Evolutionary conservation across 441 rosid genomes (phyloP).

Genomic region (Adansonia madagascariensis): DNA sequence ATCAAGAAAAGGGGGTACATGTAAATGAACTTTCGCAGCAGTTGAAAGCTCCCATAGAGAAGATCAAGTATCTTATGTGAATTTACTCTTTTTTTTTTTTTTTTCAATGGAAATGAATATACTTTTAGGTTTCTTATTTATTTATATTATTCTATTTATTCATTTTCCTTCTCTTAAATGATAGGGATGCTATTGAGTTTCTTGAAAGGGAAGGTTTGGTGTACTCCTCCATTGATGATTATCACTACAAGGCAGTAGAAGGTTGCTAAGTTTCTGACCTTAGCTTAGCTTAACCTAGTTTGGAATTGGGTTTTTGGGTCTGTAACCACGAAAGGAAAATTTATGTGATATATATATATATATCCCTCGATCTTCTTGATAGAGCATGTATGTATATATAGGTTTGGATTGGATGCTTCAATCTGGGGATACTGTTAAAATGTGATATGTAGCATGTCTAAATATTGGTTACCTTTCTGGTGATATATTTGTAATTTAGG

Average conservation of each 20-base stretch:
- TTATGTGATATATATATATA: background rate
- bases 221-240: slow-evolving; percentile 89
- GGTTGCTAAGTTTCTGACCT: slow-evolving; percentile 31
- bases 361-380: background rate
- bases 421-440: background rate
- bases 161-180: slow-evolving; percentile 12
- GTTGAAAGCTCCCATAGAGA: slow-evolving; percentile 72
- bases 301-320: background rate
- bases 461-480: background rate
- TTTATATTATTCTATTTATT: background rate
- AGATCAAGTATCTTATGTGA: slow-evolving; percentile 61
- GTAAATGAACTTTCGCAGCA: slow-evolving; percentile 70
- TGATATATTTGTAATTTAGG: background rate
- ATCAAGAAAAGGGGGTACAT: slow-evolving; percentile 78
- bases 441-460: background rate
- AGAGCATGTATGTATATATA: background rate
- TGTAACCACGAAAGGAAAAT: background rate
- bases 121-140: background rate
- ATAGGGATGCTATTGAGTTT: slow-evolving; percentile 67
- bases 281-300: background rate
- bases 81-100: background rate
- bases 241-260: slow-evolving; percentile 81
- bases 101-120: background rate
- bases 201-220: slow-evolving; percentile 89
- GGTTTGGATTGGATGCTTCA: background rate